phyloP scores from a whole-genome alignment of 345 rosid species.

The Salix suchowensis region DNA sequence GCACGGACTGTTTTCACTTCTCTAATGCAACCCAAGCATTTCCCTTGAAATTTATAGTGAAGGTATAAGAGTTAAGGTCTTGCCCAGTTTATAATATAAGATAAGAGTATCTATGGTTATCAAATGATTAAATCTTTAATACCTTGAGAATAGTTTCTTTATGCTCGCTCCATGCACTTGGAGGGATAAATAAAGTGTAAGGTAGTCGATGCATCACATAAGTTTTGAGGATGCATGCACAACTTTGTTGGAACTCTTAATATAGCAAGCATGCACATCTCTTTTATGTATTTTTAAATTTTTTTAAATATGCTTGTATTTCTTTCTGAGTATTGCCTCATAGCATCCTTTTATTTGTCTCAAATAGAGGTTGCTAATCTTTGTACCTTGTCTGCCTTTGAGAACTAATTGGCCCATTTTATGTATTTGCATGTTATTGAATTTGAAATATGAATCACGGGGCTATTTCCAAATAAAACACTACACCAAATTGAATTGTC shows the following conservation, averaged over 20 bases:
- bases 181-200: background rate
- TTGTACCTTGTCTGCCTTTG: background rate
- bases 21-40: background rate
- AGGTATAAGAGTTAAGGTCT: background rate
- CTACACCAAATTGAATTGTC: background rate
- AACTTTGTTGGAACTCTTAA: background rate
- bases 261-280: background rate
- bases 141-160: background rate
- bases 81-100: background rate
- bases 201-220: background rate
- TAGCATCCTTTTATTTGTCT: background rate
- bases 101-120: background rate
- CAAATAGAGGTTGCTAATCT: background rate
- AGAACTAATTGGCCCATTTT: background rate
- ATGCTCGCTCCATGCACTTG: too few relatives aligned
- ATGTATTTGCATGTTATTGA: background rate
- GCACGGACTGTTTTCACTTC: background rate
- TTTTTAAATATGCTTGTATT: background rate
- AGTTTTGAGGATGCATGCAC: background rate
- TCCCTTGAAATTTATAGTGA: background rate
- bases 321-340: background rate
- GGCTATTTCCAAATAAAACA: background rate
- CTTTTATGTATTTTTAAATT: background rate
- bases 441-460: background rate
- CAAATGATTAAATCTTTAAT: background rate